Conservation (phyloP, 2,329 filamentous ascomycete genomes). For the Fusarium secorum region DNA sequence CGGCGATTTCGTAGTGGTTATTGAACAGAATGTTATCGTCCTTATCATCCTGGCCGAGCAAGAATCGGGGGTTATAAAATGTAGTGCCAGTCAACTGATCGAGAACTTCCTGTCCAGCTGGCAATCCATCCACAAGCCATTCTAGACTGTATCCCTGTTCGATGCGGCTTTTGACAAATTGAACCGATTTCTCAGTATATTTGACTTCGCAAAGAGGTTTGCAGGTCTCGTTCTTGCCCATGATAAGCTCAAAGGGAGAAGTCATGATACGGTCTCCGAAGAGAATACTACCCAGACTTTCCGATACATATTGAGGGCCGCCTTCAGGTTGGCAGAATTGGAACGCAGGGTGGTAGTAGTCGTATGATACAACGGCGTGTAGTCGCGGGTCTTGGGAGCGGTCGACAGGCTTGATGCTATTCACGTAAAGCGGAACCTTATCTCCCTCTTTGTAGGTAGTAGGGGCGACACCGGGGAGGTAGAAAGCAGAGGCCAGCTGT, state of each 20-base stretch:
- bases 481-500: slow-evolving; percentile 76
- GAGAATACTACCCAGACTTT: slow-evolving; percentile 88
- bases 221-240: slow-evolving; percentile 88
- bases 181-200: slow-evolving; percentile 70
- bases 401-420: slow-evolving; percentile 86
- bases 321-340: slow-evolving; percentile 84
- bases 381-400: slow-evolving; percentile 79
- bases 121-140: slow-evolving; percentile 94
- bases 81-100: slow-evolving; percentile 79
- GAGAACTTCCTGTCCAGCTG: slow-evolving; percentile 82
- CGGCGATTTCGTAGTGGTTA: slow-evolving; percentile 93
- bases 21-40: slow-evolving; percentile 72
- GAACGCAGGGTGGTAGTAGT: slow-evolving; percentile 91
- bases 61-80: slow-evolving; percentile 93
- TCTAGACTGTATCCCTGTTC: slow-evolving; percentile 89
- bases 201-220: slow-evolving; percentile 76
- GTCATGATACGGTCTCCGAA: slow-evolving; percentile 98
- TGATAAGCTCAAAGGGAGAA: slow-evolving; percentile 89
- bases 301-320: slow-evolving; percentile 80
- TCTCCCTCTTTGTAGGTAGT: slow-evolving; percentile 87
- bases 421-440: slow-evolving; percentile 87
- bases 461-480: slow-evolving; percentile 93
- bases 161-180: slow-evolving; percentile 86
- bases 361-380: slow-evolving; percentile 92
- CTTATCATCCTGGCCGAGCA: slow-evolving; percentile 68